Conservation (phyloP, 2,329 filamentous ascomycete species). For the Ceratocystis lukuohia region DNA sequence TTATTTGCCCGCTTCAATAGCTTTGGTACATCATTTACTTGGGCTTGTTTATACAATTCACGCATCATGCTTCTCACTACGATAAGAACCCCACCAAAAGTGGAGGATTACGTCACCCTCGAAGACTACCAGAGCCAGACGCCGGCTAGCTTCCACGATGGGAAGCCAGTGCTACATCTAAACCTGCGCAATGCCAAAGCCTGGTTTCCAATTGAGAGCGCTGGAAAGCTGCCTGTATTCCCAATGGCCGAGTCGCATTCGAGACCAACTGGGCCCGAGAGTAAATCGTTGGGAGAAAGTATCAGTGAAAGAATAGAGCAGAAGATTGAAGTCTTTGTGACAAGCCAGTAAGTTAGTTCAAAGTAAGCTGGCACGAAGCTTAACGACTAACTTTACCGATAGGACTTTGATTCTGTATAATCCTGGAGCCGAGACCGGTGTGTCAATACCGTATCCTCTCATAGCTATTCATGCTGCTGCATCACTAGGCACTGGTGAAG, state of each 20-base stretch:
- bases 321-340: constrained; percentile 44
- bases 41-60: constrained; percentile 16
- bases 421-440: constrained; percentile 40
- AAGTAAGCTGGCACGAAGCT: not conserved
- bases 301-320: constrained; percentile 32
- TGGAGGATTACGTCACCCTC: constrained; percentile 49
- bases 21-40: constrained; percentile 1
- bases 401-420: constrained; percentile 50
- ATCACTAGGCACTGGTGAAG: constrained; percentile 28
- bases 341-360: constrained; percentile 37
- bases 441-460: constrained; percentile 58
- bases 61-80: constrained; percentile 33
- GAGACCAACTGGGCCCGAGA: constrained; percentile 26
- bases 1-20: not conserved
- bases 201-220: constrained; percentile 42
- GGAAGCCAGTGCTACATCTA: constrained; percentile 57
- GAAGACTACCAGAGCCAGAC: constrained; percentile 59
- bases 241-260: constrained; percentile 27
- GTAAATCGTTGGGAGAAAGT: constrained; percentile 26
- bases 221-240: constrained; percentile 42
- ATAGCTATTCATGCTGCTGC: constrained; percentile 67
- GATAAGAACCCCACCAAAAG: constrained; percentile 42
- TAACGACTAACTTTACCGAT: not conserved
- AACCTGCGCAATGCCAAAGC: constrained; percentile 45
- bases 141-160: constrained; percentile 56